A percentile compares a stretch with the other conserved stretches of the same genome.
phyloP scores from a whole-genome alignment of 2,329 filamentous ascomycete genomes.

The Kalmusia sp. region DNA sequence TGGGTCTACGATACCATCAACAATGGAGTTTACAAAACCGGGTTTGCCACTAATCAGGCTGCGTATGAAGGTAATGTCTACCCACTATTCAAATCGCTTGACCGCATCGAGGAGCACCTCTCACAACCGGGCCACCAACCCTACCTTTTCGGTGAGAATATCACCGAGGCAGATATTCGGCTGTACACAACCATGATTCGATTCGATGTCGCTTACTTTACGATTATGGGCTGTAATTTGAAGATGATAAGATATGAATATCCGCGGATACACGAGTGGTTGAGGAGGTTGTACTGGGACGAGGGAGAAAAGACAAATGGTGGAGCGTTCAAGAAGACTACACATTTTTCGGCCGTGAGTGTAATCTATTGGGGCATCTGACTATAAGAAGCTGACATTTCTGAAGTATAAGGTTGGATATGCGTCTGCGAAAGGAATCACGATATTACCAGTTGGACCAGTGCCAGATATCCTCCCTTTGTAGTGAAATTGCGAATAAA shows the following conservation, averaged over 20 bases:
- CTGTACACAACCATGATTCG: slow-evolving; percentile 65
- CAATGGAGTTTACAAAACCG: slow-evolving; percentile 65
- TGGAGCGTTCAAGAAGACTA: slow-evolving; percentile 33
- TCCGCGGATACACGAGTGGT: slow-evolving; percentile 78
- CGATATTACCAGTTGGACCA: neutral
- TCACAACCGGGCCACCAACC: slow-evolving; percentile 56
- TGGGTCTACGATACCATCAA: slow-evolving; percentile 77
- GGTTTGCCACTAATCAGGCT: slow-evolving; percentile 82
- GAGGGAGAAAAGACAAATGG: slow-evolving; percentile 31
- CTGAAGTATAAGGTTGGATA: slow-evolving; percentile 1
- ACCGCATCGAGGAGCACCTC: slow-evolving; percentile 77
- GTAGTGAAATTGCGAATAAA: too few species aligned
- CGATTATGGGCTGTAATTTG: slow-evolving; percentile 78
- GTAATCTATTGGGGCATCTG: neutral
- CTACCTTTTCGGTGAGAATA: slow-evolving; percentile 74
- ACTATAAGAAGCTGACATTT: neutral
- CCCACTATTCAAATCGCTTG: slow-evolving; percentile 76
- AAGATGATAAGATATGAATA: slow-evolving; percentile 85
- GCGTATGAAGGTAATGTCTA: slow-evolving; percentile 80
- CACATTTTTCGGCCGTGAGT: slow-evolving; percentile 21
- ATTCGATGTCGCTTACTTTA: slow-evolving; percentile 61
- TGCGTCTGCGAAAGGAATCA: neutral
- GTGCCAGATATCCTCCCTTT: slow-evolving; percentile 3
- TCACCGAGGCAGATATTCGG: slow-evolving; percentile 71
- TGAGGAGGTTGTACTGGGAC: slow-evolving; percentile 84